Conservation (phyloP, 2,329 filamentous ascomycete species). For the Hymenoscyphus occultus region DNA sequence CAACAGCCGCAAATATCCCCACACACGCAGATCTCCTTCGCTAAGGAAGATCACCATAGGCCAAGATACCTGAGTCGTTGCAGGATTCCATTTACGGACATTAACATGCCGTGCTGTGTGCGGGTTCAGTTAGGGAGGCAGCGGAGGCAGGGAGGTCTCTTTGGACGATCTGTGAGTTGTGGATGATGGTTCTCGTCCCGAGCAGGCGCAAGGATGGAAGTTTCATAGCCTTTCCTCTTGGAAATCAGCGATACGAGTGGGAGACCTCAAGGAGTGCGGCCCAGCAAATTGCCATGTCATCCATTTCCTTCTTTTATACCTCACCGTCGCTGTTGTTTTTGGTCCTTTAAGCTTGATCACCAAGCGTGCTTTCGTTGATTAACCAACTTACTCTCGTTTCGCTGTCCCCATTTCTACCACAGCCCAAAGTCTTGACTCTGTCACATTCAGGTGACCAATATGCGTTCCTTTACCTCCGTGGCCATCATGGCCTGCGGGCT, state of each 20-base stretch:
- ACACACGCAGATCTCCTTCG: constrained; percentile 2
- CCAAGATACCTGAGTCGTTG: not conserved
- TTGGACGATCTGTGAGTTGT: not conserved
- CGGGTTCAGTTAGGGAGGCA: not conserved
- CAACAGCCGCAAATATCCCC: not conserved
- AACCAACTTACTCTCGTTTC: not conserved
- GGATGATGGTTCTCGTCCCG: not conserved
- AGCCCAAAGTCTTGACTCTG: not conserved
- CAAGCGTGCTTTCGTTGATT: constrained; percentile 4
- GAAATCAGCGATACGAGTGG: not conserved
- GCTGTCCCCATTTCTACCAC: not conserved
- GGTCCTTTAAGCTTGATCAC: not conserved
- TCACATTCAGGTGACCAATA: not conserved
- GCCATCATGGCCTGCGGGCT: constrained; percentile 8
- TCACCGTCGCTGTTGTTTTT: not conserved
- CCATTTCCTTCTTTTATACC: not conserved
- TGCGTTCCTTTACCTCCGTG: constrained; percentile 2
- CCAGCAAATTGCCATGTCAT: not conserved
- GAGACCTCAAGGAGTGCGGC: not conserved
- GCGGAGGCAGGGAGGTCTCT: not conserved
- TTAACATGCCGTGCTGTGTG: not conserved
- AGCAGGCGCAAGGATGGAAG: not conserved
- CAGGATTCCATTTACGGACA: not conserved
- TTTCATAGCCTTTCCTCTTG: not conserved
- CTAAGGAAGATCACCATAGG: not conserved